Conservation (phyloP, 352 stramenopile genomes). For the Phytopythium mirpurense region DNA sequence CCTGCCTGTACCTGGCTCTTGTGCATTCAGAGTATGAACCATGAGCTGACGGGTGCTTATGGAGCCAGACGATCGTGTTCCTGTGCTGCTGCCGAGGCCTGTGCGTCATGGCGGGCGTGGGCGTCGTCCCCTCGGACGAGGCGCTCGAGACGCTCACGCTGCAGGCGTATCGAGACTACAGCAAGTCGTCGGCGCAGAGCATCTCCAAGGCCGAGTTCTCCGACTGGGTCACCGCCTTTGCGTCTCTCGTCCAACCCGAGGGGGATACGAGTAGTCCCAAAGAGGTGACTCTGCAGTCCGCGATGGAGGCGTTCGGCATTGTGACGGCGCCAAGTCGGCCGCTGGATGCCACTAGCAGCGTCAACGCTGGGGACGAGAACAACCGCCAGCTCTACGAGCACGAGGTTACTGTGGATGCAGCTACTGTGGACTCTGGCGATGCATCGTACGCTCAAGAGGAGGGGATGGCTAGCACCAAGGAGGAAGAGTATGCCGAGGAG, state of each 20-base stretch:
- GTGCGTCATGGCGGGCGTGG: conserved; percentile 40
- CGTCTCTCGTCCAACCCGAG: conserved; percentile 1
- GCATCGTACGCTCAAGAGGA: not conserved
- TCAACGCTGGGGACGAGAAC: not conserved
- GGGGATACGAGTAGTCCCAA: not conserved
- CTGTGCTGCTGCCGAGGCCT: conserved; percentile 49
- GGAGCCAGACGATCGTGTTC: conserved; percentile 52
- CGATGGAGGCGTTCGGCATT: conserved; percentile 22
- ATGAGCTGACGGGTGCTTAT: not conserved
- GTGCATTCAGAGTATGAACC: too few relatives aligned
- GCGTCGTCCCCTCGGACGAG: conserved; percentile 44
- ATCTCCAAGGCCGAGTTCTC: conserved; percentile 62
- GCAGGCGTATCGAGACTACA: conserved; percentile 51
- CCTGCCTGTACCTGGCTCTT: too few relatives aligned
- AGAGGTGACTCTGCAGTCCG: conserved; percentile 22
- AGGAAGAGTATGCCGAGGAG: not conserved
- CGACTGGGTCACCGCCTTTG: conserved; percentile 41
- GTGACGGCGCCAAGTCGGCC: conserved; percentile 1
- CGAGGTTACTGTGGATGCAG: not conserved
- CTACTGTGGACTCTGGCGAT: not conserved
- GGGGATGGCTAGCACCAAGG: not conserved
- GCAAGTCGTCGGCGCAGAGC: conserved; percentile 44
- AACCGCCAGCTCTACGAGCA: not conserved
- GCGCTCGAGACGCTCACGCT: conserved; percentile 51
- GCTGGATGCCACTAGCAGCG: conserved; percentile 3